A percentile compares a stretch with the other conserved stretches of the same genome.
phyloP scores from a whole-genome alignment of 164 flowering plant species.

The Brasenia schreberi region DNA sequence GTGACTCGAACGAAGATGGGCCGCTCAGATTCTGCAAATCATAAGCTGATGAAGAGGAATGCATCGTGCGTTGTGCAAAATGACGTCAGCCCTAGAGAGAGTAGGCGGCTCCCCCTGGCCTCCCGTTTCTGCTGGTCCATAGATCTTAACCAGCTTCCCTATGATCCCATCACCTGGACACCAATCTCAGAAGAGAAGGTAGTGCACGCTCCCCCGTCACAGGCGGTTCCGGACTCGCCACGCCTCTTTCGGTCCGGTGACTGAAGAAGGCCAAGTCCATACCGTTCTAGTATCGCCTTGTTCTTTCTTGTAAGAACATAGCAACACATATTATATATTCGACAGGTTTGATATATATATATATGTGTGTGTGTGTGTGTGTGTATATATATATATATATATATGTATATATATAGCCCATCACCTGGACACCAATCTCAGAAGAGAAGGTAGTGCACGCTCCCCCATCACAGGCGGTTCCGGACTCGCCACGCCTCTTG shows the following conservation, averaged over 20 bases:
- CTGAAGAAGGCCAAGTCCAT: slow-evolving; percentile 5
- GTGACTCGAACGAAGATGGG: too few relatives aligned
- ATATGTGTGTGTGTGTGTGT: too few relatives aligned
- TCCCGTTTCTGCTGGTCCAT: not conserved
- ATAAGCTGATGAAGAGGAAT: too few relatives aligned
- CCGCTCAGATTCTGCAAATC: too few relatives aligned
- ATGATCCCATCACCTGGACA: not conserved
- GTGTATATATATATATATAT: too few relatives aligned
- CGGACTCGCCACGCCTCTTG: slow-evolving; percentile 33
- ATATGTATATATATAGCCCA: too few relatives aligned
- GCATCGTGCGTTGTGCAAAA: too few relatives aligned
- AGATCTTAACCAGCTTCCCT: not conserved
- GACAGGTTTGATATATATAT: too few relatives aligned
- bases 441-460: not conserved
- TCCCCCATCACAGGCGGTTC: not conserved
- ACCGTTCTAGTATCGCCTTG: not conserved
- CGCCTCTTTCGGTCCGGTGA: slow-evolving; percentile 46
- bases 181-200: not conserved
- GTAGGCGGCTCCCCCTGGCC: not conserved
- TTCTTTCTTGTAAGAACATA: too few relatives aligned
- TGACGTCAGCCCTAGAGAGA: too few relatives aligned
- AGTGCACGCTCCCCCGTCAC: not conserved
- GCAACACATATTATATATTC: too few relatives aligned
- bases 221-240: slow-evolving; percentile 15
- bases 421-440: not conserved